Conservation (phyloP, 768 basidiomycete species). For the Trametes cinnabarina region DNA sequence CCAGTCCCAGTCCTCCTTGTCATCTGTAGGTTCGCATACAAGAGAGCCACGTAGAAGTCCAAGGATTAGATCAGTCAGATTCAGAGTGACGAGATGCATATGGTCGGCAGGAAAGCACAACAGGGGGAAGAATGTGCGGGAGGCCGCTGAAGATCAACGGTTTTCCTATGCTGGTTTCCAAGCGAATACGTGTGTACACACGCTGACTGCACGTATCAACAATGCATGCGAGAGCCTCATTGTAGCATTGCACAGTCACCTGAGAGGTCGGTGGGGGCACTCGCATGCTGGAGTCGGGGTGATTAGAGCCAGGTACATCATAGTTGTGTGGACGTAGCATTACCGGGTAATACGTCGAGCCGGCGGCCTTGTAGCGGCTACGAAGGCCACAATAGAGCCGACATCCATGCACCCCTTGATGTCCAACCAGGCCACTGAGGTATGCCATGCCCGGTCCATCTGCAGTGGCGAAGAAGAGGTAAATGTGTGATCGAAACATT, state of each 20-base stretch:
- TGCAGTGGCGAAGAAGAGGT: background rate
- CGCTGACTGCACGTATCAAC: slow-evolving; percentile 19
- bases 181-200: slow-evolving; percentile 27
- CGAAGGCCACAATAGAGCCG: slow-evolving; percentile 29
- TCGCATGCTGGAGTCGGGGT: slow-evolving; percentile 8
- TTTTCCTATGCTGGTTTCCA: slow-evolving; percentile 35
- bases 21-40: slow-evolving; percentile 21
- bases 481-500: slow-evolving; percentile 20
- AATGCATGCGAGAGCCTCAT: background rate
- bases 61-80: slow-evolving; percentile 36
- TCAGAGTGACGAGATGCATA: slow-evolving; percentile 41
- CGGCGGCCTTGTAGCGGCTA: slow-evolving; percentile 29
- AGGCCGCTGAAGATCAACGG: slow-evolving; percentile 36
- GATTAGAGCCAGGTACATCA: too few relatives aligned
- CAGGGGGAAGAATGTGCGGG: background rate
- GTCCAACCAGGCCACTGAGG: slow-evolving; percentile 36
- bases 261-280: slow-evolving; percentile 31
- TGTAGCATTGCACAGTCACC: background rate
- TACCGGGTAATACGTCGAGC: too few relatives aligned
- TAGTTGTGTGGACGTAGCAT: too few relatives aligned
- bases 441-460: slow-evolving; percentile 16
- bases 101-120: slow-evolving; percentile 32
- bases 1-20: slow-evolving; percentile 32
- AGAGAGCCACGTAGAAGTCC: slow-evolving; percentile 33
- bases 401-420: slow-evolving; percentile 36